These are phyloP conservation scores for Botrytis fragariae DNA, from an alignment of 2,329 filamentous ascomycete genomes.

Conservation along the genomic window DNA sequence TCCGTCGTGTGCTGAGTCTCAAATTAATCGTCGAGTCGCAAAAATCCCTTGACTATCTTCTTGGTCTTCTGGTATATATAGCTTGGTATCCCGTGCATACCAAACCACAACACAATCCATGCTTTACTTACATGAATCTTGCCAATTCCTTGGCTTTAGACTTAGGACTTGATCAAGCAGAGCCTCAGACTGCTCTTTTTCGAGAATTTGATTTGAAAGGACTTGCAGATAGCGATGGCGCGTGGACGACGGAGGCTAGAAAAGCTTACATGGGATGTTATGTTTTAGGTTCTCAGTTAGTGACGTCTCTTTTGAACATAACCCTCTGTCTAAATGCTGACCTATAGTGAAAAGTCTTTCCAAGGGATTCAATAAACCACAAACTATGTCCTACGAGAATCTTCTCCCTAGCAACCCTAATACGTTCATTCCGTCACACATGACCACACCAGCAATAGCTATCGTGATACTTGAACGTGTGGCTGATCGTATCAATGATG, in stretches of 20 bases:
- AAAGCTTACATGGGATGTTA: conserved; percentile 37
- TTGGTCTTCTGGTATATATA: conserved; percentile 58
- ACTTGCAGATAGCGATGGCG: conserved; percentile 24
- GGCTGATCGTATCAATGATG: conserved; percentile 24
- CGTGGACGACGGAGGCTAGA: conserved; percentile 31
- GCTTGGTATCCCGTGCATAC: conserved; percentile 49
- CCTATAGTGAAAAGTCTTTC: conserved; percentile 8
- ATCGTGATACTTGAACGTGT: conserved; percentile 30
- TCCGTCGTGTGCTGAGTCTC: conserved; percentile 32
- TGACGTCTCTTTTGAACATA: background rate
- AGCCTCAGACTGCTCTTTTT: conserved; percentile 27
- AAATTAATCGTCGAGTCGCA: conserved; percentile 52
- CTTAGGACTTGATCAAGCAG: conserved; percentile 35
- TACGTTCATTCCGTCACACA: conserved; percentile 21
- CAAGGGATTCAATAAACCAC: conserved; percentile 33
- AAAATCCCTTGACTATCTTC: conserved; percentile 55
- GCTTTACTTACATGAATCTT: conserved; percentile 37
- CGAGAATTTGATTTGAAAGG: conserved; percentile 26
- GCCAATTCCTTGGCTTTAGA: conserved; percentile 38
- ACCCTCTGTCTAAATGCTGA: background rate
- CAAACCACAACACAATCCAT: conserved; percentile 35
- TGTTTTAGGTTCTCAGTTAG: conserved; percentile 35
- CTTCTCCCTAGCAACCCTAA: conserved; percentile 23
- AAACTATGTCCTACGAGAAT: conserved; percentile 30
- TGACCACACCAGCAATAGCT: background rate